Percentiles rank a stretch among this genome's conserved stretches.
These are phyloP conservation scores for Bimuria novae-zelandiae DNA, from an alignment of 2,329 filamentous ascomycete species.

Conservation along the genomic window DNA sequence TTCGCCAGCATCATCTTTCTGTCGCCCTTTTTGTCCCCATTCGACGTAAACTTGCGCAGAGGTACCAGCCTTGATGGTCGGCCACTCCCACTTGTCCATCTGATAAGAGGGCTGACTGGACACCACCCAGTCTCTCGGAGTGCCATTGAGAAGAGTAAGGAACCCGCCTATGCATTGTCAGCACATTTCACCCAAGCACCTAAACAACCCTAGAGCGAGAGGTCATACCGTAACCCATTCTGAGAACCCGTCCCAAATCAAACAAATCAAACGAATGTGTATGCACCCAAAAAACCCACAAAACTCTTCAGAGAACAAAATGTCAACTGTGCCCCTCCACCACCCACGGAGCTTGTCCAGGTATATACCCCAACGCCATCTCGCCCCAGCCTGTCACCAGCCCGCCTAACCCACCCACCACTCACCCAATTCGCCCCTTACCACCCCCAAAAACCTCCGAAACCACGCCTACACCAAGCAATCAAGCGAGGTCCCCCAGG, in stretches of 20 bases:
- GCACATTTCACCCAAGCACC: not conserved
- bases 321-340: not conserved
- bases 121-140: slow-evolving; percentile 45
- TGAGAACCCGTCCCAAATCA: slow-evolving; percentile 3
- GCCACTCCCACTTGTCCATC: slow-evolving; percentile 47
- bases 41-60: slow-evolving; percentile 39
- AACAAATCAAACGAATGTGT: not conserved
- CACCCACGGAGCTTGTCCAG: not conserved
- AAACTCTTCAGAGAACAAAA: not conserved
- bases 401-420: slow-evolving; percentile 1
- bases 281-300: not conserved
- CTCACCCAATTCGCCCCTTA: no score
- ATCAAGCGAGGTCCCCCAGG: not conserved
- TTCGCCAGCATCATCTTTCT: slow-evolving; percentile 41
- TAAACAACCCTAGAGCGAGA: no score
- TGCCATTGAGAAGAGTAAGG: slow-evolving; percentile 48
- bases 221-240: slow-evolving; percentile 37
- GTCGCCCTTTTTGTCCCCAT: slow-evolving; percentile 33
- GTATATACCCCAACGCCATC: slow-evolving; percentile 6
- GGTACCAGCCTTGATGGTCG: slow-evolving; percentile 37
- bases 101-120: slow-evolving; percentile 40
- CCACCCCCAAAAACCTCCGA: not conserved
- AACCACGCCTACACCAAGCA: not conserved
- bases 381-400: not conserved
- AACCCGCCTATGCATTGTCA: slow-evolving; percentile 34